Evolutionary conservation across 495 filamentous ascomycete genomes (phyloP).

Genomic region (Aspergillus bertholletiae): DNA sequence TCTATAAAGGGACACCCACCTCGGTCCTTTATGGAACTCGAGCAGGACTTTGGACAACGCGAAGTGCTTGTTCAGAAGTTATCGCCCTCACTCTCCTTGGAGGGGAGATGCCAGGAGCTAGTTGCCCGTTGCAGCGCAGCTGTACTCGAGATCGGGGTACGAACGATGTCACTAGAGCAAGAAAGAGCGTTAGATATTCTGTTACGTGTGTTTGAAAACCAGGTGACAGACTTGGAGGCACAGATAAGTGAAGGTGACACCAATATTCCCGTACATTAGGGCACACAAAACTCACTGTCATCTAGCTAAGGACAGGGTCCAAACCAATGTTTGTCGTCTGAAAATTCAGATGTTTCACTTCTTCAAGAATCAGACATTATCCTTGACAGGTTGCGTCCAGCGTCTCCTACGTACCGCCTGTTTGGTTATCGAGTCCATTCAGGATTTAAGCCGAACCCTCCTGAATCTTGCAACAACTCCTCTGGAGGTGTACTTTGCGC

Average conservation of each 20-base stretch:
- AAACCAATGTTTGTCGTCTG: constrained; percentile 29
- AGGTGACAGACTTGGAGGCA: constrained; percentile 31
- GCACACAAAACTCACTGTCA: not conserved
- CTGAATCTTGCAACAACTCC: constrained; percentile 25
- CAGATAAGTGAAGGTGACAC: constrained; percentile 26
- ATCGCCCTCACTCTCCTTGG: constrained; percentile 26
- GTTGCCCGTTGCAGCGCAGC: constrained; percentile 32
- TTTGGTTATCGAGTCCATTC: constrained; percentile 30
- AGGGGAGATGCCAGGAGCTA: constrained; percentile 35
- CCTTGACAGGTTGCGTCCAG: constrained; percentile 28
- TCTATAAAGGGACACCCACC: constrained; percentile 37
- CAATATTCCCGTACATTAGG: not conserved
- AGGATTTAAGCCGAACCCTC: constrained; percentile 20
- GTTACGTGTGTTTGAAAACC: constrained; percentile 32
- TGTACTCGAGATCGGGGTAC: constrained; percentile 34
- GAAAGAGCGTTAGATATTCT: constrained; percentile 35
- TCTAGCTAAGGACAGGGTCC: constrained; percentile 31
- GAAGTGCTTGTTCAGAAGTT: constrained; percentile 31
- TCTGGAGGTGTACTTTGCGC: constrained; percentile 25
- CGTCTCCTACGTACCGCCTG: constrained; percentile 34
- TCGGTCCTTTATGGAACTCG: constrained; percentile 26
- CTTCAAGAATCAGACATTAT: constrained; percentile 31
- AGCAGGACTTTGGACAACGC: constrained; percentile 33
- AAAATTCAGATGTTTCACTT: constrained; percentile 42
- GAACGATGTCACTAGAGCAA: constrained; percentile 34